Base-by-base conservation (phyloP, 2,329 filamentous ascomycete species). In the Diaporthe ampelina region DNA sequence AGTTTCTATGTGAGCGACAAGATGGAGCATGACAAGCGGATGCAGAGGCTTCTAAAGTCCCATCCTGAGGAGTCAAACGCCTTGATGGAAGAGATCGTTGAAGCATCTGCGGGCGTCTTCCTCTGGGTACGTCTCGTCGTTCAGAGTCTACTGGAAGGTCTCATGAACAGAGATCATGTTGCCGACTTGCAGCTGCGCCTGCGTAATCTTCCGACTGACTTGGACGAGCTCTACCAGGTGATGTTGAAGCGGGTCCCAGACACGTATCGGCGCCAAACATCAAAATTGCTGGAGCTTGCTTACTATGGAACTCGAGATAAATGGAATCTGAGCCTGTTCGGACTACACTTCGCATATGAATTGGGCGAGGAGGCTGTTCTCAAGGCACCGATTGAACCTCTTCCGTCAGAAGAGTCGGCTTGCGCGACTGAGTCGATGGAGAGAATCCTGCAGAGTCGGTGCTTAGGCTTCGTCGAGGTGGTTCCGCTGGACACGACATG, bases 101-200 rank as follows among this genome's bases (percentile, higher is more conserved):
- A 65, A n/a, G 59, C 59, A 35, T 65, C 59, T 0, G 43, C 59
- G 19, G 59, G 59, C 19, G 59, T 65, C 43, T 65, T 65, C 26
- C 59, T 65, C 26, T 65, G 40, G 59, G 59, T 65, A 11, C 59
- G 59, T 9, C 59, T 65, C 26, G 59, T 65, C 0, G 59, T 65
- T 3, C 59, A 65, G 43, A 65, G 43, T 29, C 59, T 65, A n/a
- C 15, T 65, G 26, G 40, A 48, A 35, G 40, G 59, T 3, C 40
- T 65, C 19, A 40, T 50, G 40, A 50, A 65, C 26, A 35, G 59
- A 48, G 59, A 65, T 50, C 17, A 19, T 17, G 59, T 65, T 65
- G 19, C 26, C 2, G 59, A 48, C 59, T 21, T 65, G 43, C 59
- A 65, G 15, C 40, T 32, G 26, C 59, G 59, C 19, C 59, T 65